Evolutionary conservation across 345 rosid genomes (phyloP).

Genomic region (Gossypium herbaceum): DNA sequence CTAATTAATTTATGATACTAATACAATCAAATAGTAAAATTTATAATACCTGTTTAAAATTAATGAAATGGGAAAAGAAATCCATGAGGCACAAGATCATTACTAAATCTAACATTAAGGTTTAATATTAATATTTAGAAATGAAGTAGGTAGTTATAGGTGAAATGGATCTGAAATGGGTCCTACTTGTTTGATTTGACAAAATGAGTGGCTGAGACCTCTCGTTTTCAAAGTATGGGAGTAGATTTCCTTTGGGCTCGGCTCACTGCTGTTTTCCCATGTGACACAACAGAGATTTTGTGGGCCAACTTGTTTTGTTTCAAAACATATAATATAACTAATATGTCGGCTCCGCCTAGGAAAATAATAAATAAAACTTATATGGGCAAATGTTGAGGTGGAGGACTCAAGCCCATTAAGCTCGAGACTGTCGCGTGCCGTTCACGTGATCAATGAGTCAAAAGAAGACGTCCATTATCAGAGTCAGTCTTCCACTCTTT

Average conservation of each 20-base stretch:
- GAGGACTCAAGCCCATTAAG: conserved; percentile 10
- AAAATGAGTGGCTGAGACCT: not conserved
- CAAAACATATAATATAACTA: not conserved
- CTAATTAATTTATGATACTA: not conserved
- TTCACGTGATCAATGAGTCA: not conserved
- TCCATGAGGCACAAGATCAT: not conserved
- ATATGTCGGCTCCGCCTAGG: not conserved
- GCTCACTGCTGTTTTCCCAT: conserved; percentile 12
- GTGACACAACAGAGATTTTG: conserved; percentile 14
- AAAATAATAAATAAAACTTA: too few species aligned
- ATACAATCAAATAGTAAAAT: not conserved
- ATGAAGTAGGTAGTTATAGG: not conserved
- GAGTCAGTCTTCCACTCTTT: not conserved
- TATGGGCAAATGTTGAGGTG: not conserved
- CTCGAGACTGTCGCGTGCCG: conserved; percentile 1
- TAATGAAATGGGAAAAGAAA: not conserved
- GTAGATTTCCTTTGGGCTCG: not conserved
- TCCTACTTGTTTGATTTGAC: not conserved
- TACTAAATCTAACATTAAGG: not conserved
- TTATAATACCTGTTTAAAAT: not conserved
- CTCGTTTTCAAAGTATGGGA: not conserved
- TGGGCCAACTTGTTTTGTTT: not conserved
- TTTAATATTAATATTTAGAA: not conserved
- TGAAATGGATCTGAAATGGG: not conserved
- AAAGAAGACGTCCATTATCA: not conserved